Conservation (phyloP, 805 yeast species). For the Candida nitratophila region DNA sequence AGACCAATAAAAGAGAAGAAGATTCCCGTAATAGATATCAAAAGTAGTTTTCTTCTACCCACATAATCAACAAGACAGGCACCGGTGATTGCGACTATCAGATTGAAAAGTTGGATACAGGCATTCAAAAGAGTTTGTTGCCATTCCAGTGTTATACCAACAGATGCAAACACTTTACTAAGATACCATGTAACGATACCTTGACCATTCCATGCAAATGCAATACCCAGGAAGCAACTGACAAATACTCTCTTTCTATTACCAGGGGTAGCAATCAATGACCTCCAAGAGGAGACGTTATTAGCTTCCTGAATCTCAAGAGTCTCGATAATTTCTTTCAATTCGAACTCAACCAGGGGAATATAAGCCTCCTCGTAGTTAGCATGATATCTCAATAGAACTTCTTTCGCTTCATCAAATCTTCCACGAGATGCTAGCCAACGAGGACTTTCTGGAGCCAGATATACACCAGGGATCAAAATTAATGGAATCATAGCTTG, state of each 20-base stretch:
- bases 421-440: slow-evolving; percentile 20
- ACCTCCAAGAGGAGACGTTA: slow-evolving; percentile 27
- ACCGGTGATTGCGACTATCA: slow-evolving; percentile 25
- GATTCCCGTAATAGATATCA: slow-evolving; percentile 29
- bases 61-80: slow-evolving; percentile 22
- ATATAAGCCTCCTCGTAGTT: slow-evolving; percentile 27
- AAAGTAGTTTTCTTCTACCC: slow-evolving; percentile 30
- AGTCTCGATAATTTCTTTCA: slow-evolving; percentile 23
- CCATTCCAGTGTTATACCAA: slow-evolving; percentile 43
- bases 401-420: slow-evolving; percentile 20
- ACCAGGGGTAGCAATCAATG: neutral
- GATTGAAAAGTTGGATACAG: slow-evolving; percentile 41
- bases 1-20: slow-evolving; percentile 29
- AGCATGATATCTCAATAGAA: slow-evolving; percentile 17
- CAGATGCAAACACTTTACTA: slow-evolving; percentile 38
- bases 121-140: slow-evolving; percentile 45
- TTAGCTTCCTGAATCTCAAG: slow-evolving; percentile 27
- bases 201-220: slow-evolving; percentile 37
- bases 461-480: slow-evolving; percentile 18
- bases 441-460: slow-evolving; percentile 28
- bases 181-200: slow-evolving; percentile 39
- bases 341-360: slow-evolving; percentile 16
- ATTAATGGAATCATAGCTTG: slow-evolving; percentile 27
- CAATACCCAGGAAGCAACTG: slow-evolving; percentile 19
- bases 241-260: slow-evolving; percentile 32